A percentile compares a stretch with the other conserved stretches of the same genome.
Evolutionary conservation across 1,284 basidiomycete genomes (phyloP).

Genomic region (Fomitopsis schrenkii): DNA sequence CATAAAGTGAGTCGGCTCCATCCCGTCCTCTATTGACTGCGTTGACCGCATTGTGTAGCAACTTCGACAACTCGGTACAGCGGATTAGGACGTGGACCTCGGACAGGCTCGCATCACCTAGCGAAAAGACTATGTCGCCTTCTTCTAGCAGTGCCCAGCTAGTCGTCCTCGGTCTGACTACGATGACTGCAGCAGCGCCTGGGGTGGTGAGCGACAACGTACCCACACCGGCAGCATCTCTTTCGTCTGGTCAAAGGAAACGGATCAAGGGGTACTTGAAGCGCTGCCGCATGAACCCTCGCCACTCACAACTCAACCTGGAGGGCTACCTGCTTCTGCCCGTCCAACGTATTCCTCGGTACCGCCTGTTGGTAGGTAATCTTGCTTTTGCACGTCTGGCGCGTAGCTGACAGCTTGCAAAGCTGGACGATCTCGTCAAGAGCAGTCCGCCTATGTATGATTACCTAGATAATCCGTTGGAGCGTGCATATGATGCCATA

Average conservation of each 20-base stretch:
- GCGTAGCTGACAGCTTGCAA: constrained; percentile 2
- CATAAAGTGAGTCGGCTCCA: constrained; percentile 73
- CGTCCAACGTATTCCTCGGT: constrained; percentile 94
- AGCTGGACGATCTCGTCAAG: constrained; percentile 82
- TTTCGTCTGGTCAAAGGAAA: constrained; percentile 76
- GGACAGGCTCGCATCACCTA: constrained; percentile 43
- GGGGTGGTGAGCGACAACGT: constrained; percentile 35
- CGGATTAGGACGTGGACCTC: constrained; percentile 82
- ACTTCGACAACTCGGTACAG: constrained; percentile 88
- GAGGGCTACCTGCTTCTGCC: constrained; percentile 94
- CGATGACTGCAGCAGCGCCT: constrained; percentile 53
- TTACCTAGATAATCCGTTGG: constrained; percentile 77
- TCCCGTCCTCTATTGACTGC: constrained; percentile 2
- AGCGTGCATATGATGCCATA: constrained; percentile 83
- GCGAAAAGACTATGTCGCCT: constrained; percentile 46
- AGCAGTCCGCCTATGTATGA: constrained; percentile 78
- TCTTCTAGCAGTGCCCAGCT: constrained; percentile 59
- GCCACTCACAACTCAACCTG: constrained; percentile 94
- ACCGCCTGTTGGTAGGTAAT: constrained; percentile 77
- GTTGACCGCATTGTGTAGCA: constrained; percentile 41
- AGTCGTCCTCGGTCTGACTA: constrained; percentile 55
- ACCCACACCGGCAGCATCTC: constrained; percentile 20
- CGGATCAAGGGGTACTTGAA: constrained; percentile 87
- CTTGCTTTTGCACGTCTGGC: background rate
- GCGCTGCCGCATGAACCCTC: constrained; percentile 78